Conservation (phyloP, 2,329 filamentous ascomycete species). For the Sporothrix inflata region DNA sequence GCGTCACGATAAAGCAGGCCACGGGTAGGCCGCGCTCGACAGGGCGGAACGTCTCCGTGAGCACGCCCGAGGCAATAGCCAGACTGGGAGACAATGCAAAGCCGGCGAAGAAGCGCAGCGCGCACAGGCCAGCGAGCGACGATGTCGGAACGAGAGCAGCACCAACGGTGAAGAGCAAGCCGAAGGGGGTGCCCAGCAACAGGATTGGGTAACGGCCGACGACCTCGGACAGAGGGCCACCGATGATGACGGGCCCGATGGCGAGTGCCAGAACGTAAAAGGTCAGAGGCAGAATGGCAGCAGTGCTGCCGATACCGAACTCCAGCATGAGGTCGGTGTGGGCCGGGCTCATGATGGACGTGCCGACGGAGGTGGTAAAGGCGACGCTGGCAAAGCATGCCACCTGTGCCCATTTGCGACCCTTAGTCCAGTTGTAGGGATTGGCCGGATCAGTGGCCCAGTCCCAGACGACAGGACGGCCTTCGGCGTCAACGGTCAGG, state of each 20-base stretch:
- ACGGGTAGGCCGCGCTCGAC: slow-evolving; percentile 49
- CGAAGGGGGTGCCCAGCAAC: slow-evolving; percentile 49
- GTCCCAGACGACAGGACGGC: slow-evolving; percentile 31
- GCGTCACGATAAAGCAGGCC: slow-evolving; percentile 53
- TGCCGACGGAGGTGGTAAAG: slow-evolving; percentile 55
- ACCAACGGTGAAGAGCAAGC: slow-evolving; percentile 60
- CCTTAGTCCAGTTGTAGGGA: slow-evolving; percentile 54
- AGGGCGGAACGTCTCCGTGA: slow-evolving; percentile 53
- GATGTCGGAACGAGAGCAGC: slow-evolving; percentile 52
- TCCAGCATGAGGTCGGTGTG: slow-evolving; percentile 51
- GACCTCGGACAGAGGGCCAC: slow-evolving; percentile 62
- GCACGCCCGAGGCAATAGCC: slow-evolving; percentile 53
- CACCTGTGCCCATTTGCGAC: slow-evolving; percentile 47
- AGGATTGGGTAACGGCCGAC: slow-evolving; percentile 60
- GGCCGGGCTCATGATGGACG: slow-evolving; percentile 58
- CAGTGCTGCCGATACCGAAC: slow-evolving; percentile 59
- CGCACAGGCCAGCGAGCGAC: slow-evolving; percentile 52
- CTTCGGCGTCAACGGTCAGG: slow-evolving; percentile 19
- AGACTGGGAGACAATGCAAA: slow-evolving; percentile 55
- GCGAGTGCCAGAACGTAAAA: slow-evolving; percentile 64
- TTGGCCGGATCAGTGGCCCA: slow-evolving; percentile 51
- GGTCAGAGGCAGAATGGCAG: slow-evolving; percentile 61
- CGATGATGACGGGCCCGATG: slow-evolving; percentile 61
- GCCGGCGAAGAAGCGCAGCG: slow-evolving; percentile 61
- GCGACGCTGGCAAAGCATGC: slow-evolving; percentile 45